Evolutionary conservation across 768 basidiomycete genomes (phyloP).

Genomic region (Polyporus arcularius): DNA sequence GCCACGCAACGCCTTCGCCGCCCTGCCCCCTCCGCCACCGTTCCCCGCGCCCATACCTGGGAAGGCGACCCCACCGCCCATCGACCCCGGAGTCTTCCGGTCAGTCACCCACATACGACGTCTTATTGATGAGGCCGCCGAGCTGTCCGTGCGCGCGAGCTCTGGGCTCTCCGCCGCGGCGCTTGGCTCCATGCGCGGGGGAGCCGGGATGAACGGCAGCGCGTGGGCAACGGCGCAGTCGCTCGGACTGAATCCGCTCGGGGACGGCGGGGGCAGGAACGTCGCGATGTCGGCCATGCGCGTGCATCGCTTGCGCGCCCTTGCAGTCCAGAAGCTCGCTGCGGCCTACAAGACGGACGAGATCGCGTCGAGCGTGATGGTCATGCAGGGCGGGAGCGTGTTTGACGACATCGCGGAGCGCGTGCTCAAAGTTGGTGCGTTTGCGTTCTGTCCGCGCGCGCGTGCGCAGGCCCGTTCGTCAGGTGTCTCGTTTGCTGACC

Average conservation of each 20-base stretch:
- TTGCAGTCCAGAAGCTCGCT: constrained; percentile 86
- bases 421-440: constrained; percentile 69
- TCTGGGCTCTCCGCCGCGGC: constrained; percentile 81
- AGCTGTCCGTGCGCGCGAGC: constrained; percentile 83
- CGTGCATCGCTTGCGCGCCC: constrained; percentile 73
- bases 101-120: constrained; percentile 73
- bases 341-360: constrained; percentile 87
- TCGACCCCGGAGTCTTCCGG: constrained; percentile 86
- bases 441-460: neutral
- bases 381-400: constrained; percentile 92
- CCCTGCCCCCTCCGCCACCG: constrained; percentile 39
- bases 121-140: constrained; percentile 88
- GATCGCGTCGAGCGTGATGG: constrained; percentile 90
- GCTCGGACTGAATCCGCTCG: constrained; percentile 62
- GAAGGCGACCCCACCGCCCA: constrained; percentile 78
- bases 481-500: neutral
- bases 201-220: constrained; percentile 41
- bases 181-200: constrained; percentile 62
- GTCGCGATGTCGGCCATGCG: constrained; percentile 85
- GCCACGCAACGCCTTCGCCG: constrained; percentile 28
- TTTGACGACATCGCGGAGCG: constrained; percentile 92
- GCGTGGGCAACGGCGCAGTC: constrained; percentile 67
- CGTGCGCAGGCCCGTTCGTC: neutral
- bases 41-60: constrained; percentile 60
- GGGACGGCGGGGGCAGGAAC: constrained; percentile 62